Evolutionary conservation across 148 eudicot genomes (phyloP), one percentile per base, ranked within the genome.

Genomic region (Silene uniflora): DNA sequence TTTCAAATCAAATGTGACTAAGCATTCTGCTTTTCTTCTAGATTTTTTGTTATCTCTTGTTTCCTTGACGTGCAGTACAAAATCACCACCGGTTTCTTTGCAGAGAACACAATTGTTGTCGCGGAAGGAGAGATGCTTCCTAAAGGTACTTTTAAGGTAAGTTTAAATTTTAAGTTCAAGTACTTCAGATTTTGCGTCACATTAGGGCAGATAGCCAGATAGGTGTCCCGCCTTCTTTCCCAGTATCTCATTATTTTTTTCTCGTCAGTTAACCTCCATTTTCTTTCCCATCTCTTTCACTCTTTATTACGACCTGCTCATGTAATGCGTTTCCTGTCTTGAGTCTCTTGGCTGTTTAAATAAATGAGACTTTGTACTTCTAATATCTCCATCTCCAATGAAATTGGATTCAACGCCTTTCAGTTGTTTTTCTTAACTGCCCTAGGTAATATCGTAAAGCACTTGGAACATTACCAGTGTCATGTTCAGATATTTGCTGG

Each of bases 101-200:
- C 86, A 0, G 99, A 95, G 80, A 92, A 95, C 82, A 95, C 97
- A 17, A 80, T 89, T 73, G 90, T 95, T 54, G 87, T 95, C 69
- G 99, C 96, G 67, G 97, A 95, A 92, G 99, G 97, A 1, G 96
- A 95, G 84, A 89, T 88, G 90, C 91, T 82, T 35, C 75, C 87
- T 80, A 85, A 86, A 79, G 96, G 96, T 62, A 75, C 86, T 61
- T 95, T 95, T 68, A 88, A 95, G 98, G 98, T 94, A 59, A 67
- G 82, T 74, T 29, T 35, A 21, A 42, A 13, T 21, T 44, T 64
- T 73, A 54, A n/a, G 72, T 27, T 10, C 21, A 68, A 17, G 25
- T 67, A 67, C 35, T 29, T 46, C 24, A 73, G 62, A 29, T 67
- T 3, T 66, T 32, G 35, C 4, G 35, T 32, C 68, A 65, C 19